phyloP scores from a whole-genome alignment of 176 grass and related monocot species.

The Eleusine coracana region DNA sequence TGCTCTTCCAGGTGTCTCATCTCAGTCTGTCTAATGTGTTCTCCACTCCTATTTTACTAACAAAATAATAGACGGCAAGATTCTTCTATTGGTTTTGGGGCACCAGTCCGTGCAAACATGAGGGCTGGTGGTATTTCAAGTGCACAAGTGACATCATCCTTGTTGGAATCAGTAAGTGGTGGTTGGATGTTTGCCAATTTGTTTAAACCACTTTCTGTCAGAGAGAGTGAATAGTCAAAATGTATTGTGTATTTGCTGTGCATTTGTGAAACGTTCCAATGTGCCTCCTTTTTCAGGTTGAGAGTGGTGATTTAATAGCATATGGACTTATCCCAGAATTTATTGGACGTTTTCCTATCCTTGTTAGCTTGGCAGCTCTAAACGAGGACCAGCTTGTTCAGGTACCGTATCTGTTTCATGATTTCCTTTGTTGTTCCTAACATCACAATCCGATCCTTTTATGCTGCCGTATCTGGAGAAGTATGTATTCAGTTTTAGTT shows the following conservation, averaged over 20 bases:
- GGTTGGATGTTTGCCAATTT: not conserved
- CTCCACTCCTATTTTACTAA: not conserved
- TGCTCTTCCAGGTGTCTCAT: slow-evolving; percentile 29
- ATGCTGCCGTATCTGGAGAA: slow-evolving; percentile 17
- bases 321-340: slow-evolving; percentile 99
- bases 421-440: not conserved
- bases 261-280: slow-evolving; percentile 24
- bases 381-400: slow-evolving; percentile 93
- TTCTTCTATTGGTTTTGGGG: slow-evolving; percentile 96
- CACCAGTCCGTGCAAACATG: slow-evolving; percentile 90
- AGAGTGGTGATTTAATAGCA: slow-evolving; percentile 94
- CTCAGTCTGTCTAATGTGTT: slow-evolving; percentile 32
- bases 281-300: slow-evolving; percentile 65
- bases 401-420: slow-evolving; percentile 41
- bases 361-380: slow-evolving; percentile 87
- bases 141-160: slow-evolving; percentile 83
- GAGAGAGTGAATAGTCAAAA: not conserved
- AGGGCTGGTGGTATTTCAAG: slow-evolving; percentile 73
- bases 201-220: slow-evolving; percentile 24
- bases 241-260: slow-evolving; percentile 2
- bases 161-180: slow-evolving; percentile 84
- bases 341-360: slow-evolving; percentile 95
- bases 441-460: slow-evolving; percentile 6
- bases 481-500: not conserved
- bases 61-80: slow-evolving; percentile 69